Base-by-base conservation (phyloP, 148 eudicot genomes). In the Vaccinium darrowii region DNA sequence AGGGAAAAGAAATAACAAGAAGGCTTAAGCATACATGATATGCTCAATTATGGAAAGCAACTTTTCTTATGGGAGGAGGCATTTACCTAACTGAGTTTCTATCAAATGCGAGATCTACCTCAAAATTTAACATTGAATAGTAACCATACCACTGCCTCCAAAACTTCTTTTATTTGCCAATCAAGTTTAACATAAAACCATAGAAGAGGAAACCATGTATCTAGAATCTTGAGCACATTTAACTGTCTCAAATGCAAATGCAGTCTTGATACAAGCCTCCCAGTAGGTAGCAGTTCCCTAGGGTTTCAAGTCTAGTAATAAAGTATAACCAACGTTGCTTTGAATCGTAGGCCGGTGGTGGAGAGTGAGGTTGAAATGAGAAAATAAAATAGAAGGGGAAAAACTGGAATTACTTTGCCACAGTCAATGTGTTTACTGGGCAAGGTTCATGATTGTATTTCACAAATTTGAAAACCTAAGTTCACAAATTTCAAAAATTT, bases 21-120 rank as follows among this genome's bases (percentile, higher is more conserved):
- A 27, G 16, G 43, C 58, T 33, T 77, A 36, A 49, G 52, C 76
- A 82, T 53, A n/a, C 5, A 63, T 54, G 53, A 57, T 54, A 33
- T 23, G 21, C 50, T 14, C 30, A 67, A 82, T 82, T 82, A 30
- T 51, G 21, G 84, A 72, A 72, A 73, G 25, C 79, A 69, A 13
- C 7, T 27, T 69, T 25, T 69, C 16, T 57, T 51, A n/a, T 13
- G n/a, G 30, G 12, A 47, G 56, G 12, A 15, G 75, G 5, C 23
- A 25, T 63, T 6, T 50, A 62, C 52, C 78, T 43, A 21, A 50
- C 10, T 63, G n/a, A 52, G 58, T 81, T 81, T 63, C 21, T 57
- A 25, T 47, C 18, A 43, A 63, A 21, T 81, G 4, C 21, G 23
- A 60, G n/a, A 47, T 63, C 83, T 76, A 19, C 53, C 78, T 75